Percentiles rank a stretch among this genome's conserved stretches.
These are phyloP conservation scores for Zygoascus flipseniorum DNA, from an alignment of 805 yeast species.

Conservation along the genomic window DNA sequence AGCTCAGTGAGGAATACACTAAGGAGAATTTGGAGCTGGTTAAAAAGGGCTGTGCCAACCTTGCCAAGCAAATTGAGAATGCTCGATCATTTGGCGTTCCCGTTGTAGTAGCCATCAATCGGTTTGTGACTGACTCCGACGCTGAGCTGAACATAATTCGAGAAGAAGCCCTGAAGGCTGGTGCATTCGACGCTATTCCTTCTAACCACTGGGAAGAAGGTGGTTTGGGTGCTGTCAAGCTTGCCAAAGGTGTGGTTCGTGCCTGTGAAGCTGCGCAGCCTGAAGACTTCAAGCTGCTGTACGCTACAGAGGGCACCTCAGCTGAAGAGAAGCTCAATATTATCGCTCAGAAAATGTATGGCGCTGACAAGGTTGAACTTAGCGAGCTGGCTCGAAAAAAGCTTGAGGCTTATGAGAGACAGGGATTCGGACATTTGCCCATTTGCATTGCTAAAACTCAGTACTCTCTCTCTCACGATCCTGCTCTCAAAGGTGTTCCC, in stretches of 20 bases:
- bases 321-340: slow-evolving; percentile 73
- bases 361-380: slow-evolving; percentile 78
- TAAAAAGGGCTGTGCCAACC: slow-evolving; percentile 72
- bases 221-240: slow-evolving; percentile 77
- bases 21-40: slow-evolving; percentile 77
- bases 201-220: slow-evolving; percentile 95
- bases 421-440: slow-evolving; percentile 87
- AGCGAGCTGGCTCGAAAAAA: slow-evolving; percentile 74
- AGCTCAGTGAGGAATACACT: slow-evolving; percentile 74
- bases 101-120: slow-evolving; percentile 90
- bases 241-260: slow-evolving; percentile 75
- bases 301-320: slow-evolving; percentile 52
- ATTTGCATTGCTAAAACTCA: slow-evolving; percentile 97
- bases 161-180: slow-evolving; percentile 74
- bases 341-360: slow-evolving; percentile 86
- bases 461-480: slow-evolving; percentile 91
- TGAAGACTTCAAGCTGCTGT: slow-evolving; percentile 54
- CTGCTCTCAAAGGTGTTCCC: slow-evolving; percentile 89
- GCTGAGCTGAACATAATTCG: slow-evolving; percentile 74
- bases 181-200: slow-evolving; percentile 85
- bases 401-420: slow-evolving; percentile 71
- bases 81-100: slow-evolving; percentile 82
- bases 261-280: slow-evolving; percentile 45
- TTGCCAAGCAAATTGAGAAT: slow-evolving; percentile 83
- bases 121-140: slow-evolving; percentile 71